phyloP scores from a whole-genome alignment of 2,329 filamentous ascomycete genomes.

The Colletotrichum sp. region DNA sequence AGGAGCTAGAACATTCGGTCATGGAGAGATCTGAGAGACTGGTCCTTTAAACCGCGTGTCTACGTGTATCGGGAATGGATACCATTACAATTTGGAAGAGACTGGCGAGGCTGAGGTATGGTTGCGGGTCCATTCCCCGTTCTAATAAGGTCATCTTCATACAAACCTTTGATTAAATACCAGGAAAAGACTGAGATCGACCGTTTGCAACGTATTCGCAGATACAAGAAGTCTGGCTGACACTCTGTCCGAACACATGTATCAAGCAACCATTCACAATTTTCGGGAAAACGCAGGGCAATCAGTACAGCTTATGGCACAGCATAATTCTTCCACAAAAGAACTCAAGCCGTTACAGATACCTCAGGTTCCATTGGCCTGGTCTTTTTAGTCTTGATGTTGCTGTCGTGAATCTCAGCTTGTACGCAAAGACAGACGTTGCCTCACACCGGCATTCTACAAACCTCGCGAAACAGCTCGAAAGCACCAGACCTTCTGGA shows the following conservation, averaged over 20 bases:
- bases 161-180: fast-evolving
- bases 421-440: fast-evolving
- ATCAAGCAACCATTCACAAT: too few species aligned
- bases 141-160: background rate
- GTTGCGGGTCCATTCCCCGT: fast-evolving
- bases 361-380: fast-evolving
- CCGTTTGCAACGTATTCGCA: background rate
- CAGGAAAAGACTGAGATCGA: fast-evolving
- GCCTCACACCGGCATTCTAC: background rate
- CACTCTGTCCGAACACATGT: background rate
- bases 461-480: background rate
- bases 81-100: background rate
- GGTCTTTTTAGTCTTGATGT: background rate
- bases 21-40: background rate
- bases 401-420: background rate
- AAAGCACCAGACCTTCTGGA: background rate
- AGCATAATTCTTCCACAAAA: fast-evolving
- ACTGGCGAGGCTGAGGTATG: too few species aligned
- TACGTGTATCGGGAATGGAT: background rate
- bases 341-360: fast-evolving
- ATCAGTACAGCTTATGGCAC: background rate
- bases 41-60: fast-evolving
- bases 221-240: fast-evolving
- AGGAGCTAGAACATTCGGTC: fast-evolving
- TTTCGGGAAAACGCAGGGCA: background rate